A percentile compares a stretch with the other conserved stretches of the same genome.
Conservation (phyloP, 768 basidiomycete genomes). For the Mycena belliarum region DNA sequence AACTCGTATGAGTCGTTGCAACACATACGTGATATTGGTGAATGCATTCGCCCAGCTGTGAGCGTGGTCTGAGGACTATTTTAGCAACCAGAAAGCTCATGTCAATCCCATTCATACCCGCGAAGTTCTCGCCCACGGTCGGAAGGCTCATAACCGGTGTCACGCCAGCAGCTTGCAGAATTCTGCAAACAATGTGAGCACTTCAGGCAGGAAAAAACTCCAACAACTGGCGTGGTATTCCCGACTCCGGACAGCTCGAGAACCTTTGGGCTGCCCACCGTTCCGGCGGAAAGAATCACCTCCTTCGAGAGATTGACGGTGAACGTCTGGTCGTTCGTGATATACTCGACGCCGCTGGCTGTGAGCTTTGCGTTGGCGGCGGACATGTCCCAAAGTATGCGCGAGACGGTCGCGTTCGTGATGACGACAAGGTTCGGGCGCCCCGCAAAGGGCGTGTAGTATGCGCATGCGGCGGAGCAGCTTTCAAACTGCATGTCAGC, state of each 20-base stretch:
- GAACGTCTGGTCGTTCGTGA: conserved; percentile 29
- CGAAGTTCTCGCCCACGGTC: conserved; percentile 48
- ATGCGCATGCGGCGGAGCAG: conserved; percentile 34
- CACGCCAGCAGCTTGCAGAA: conserved; percentile 47
- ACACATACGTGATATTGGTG: conserved; percentile 31
- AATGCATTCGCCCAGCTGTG: conserved; percentile 36
- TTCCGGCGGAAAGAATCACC: conserved; percentile 47
- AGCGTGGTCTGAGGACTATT: conserved; percentile 29
- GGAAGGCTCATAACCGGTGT: conserved; percentile 42
- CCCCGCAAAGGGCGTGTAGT: conserved; percentile 29
- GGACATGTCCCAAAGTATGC: conserved; percentile 41
- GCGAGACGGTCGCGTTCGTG: conserved; percentile 54
- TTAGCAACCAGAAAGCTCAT: not conserved
- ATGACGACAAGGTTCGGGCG: conserved; percentile 56
- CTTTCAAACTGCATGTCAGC: not conserved
- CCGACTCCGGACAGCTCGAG: conserved; percentile 35
- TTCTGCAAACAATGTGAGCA: conserved; percentile 20
- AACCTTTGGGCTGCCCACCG: conserved; percentile 43
- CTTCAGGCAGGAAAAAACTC: too few species aligned
- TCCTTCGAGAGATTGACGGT: conserved; percentile 52
- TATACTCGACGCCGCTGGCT: conserved; percentile 50
- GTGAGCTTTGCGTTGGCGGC: conserved; percentile 28
- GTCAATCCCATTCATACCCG: conserved; percentile 21
- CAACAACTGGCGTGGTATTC: conserved; percentile 28
- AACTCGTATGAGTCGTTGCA: not conserved